Percentiles rank a stretch among this genome's conserved stretches.
Evolutionary conservation across 306 rosid species (phyloP).

Genomic region (Glycine soja): DNA sequence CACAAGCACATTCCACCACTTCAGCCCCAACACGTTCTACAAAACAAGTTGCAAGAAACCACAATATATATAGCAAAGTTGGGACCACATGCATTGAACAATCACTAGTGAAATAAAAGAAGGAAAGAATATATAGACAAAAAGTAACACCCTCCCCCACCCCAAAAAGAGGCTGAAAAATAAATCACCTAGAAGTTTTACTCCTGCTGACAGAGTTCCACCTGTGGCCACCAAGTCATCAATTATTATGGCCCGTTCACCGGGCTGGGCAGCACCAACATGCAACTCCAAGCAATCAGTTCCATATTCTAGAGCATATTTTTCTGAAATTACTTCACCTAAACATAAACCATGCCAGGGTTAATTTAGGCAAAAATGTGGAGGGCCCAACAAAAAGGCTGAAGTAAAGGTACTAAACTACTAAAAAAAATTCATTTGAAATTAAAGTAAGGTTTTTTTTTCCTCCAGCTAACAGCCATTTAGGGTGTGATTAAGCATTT

Average conservation of each 20-base stretch:
- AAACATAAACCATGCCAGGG: constrained; percentile 28
- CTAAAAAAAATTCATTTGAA: too few species aligned
- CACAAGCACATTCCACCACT: constrained; percentile 97
- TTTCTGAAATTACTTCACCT: constrained; percentile 89
- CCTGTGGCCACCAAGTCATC: constrained; percentile 98
- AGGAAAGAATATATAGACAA: constrained; percentile 26
- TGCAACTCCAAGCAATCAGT: constrained; percentile 92
- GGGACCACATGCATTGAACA: constrained; percentile 36
- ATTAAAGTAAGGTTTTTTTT: neutral
- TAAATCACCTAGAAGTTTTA: constrained; percentile 77
- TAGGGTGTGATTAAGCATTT: neutral
- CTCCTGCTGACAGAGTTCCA: constrained; percentile 93
- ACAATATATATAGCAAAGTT: neutral
- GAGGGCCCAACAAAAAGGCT: neutral
- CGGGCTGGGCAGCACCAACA: constrained; percentile 77
- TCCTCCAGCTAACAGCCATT: neutral
- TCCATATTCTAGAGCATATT: constrained; percentile 89
- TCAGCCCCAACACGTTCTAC: constrained; percentile 88
- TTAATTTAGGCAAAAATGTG: constrained; percentile 20
- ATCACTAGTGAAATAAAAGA: constrained; percentile 24
- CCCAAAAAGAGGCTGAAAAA: constrained; percentile 17
- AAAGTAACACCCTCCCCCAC: constrained; percentile 9
- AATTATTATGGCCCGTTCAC: constrained; percentile 84
- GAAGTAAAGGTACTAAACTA: too few species aligned
- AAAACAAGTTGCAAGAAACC: constrained; percentile 46